Conservation (phyloP, 192 early-diverging fungal genomes). For the Rhizophagus sp. region DNA sequence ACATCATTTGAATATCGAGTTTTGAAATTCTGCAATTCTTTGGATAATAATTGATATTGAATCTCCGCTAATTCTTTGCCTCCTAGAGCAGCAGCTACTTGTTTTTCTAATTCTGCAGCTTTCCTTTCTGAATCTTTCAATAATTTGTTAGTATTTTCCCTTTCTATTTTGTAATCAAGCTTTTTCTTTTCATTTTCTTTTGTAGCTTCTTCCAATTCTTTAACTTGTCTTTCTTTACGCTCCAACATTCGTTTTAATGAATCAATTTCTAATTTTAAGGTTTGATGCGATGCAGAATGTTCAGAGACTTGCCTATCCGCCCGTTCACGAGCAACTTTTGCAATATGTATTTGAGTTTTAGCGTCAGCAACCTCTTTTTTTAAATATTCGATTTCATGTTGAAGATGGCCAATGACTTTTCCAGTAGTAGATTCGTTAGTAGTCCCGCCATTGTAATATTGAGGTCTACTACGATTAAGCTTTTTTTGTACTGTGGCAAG, state of each 20-base stretch:
- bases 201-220: slow-evolving; percentile 16
- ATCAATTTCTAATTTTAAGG: slow-evolving; percentile 26
- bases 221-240: slow-evolving; percentile 24
- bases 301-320: slow-evolving; percentile 28
- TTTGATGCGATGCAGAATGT: slow-evolving; percentile 26
- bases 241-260: slow-evolving; percentile 31
- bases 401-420: slow-evolving; percentile 21
- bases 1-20: slow-evolving; percentile 24
- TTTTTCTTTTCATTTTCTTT: slow-evolving; percentile 24
- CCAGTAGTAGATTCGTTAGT: slow-evolving; percentile 22
- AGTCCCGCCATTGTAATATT: background rate
- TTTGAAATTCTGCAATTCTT: slow-evolving; percentile 29
- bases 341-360: slow-evolving; percentile 23
- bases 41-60: slow-evolving; percentile 25
- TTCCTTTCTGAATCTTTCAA: slow-evolving; percentile 23
- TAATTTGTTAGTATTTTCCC: slow-evolving; percentile 20
- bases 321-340: slow-evolving; percentile 24
- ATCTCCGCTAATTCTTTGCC: slow-evolving; percentile 18
- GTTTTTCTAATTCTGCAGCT: slow-evolving; percentile 12
- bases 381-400: slow-evolving; percentile 26
- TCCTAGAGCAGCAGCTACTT: background rate
- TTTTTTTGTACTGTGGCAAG: slow-evolving; percentile 27
- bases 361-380: slow-evolving; percentile 26
- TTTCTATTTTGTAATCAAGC: slow-evolving; percentile 22
- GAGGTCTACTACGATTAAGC: slow-evolving; percentile 11